Conservation (phyloP, 768 basidiomycete genomes). For the Rhizopogon salebrosus region DNA sequence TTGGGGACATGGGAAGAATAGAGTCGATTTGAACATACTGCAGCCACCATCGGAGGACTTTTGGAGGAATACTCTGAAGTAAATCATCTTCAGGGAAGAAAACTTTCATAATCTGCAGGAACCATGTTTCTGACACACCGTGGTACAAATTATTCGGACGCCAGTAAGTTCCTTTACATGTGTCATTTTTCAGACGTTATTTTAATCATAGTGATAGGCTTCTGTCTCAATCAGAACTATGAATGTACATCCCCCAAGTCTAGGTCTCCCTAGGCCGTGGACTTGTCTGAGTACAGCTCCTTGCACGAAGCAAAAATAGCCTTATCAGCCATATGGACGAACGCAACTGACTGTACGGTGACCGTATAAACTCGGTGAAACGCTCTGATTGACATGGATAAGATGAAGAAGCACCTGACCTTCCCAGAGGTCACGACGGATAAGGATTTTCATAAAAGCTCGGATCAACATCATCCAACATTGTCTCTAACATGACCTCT, state of each 20-base stretch:
- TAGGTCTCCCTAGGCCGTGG: background rate
- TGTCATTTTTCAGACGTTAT: background rate
- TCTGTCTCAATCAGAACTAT: background rate
- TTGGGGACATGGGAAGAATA: too few relatives aligned
- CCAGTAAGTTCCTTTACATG: background rate
- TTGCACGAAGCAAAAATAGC: conserved; percentile 2
- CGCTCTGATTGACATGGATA: background rate
- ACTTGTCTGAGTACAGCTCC: background rate
- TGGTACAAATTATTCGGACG: background rate
- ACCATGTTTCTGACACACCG: background rate
- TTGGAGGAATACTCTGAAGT: too few relatives aligned
- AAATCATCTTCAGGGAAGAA: background rate
- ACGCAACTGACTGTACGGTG: background rate
- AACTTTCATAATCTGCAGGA: too few relatives aligned
- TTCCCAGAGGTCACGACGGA: background rate
- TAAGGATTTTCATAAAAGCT: conserved; percentile 6
- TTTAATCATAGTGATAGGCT: background rate
- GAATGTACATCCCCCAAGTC: background rate
- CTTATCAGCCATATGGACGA: conserved; percentile 1
- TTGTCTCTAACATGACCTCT: background rate
- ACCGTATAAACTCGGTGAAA: background rate
- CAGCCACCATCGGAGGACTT: too few relatives aligned
- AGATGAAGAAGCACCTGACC: conserved; percentile 1
- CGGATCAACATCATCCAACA: background rate
- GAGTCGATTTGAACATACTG: too few relatives aligned